Base-by-base conservation (phyloP, 176 grass and related monocot genomes). In the Themeda triandra region DNA sequence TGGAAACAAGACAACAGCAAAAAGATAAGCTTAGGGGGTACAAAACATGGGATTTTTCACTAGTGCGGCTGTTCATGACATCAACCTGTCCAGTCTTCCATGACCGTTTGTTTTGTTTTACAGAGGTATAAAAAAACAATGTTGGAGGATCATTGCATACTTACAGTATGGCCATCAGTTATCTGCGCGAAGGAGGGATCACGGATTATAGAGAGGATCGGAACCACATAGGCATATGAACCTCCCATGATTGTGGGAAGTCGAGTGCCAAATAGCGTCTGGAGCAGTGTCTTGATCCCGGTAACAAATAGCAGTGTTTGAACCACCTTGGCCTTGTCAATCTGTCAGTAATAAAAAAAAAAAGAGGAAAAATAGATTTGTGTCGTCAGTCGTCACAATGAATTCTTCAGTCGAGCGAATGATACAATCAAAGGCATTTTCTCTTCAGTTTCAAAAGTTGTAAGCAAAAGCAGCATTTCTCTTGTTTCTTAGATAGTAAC, bases 261-360 rank as follows among this genome's bases (percentile, higher is more conserved):
- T 10, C 93, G 90, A 74, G 93, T 98, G 30, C 96, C 96, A 37
- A 98, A 91, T 41, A 98, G 42, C 25, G 96, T 98, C 86, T 98
- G 96, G 19, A 98, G 85, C 75, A 98, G 87, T 0, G 96, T 98
- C 58, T 98, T 98, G 83, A 98, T 92, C 70, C 96, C 96, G 24
- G 87, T 94, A 19, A 98, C 96, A 81, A 98, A 98, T 49, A 98
- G 60, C 72, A 98, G 84, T 42, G 96, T 98, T 25, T 98, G 96
- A 70, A 98, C 93, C 35, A 98, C 96, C 80, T 84, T 95, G 1
- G 87, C 93, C 83, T 98, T 98, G 66, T 98, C 93, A 70, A 71
- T 21, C 96, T 90, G 58, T 82, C 51, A 23, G 28, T 17, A 30
- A 15, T 30, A 0, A 2, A 36, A 45, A 37, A 39, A 32, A 75